Evolutionary conservation across 352 stramenopile genomes (phyloP).

Genomic region (Globisporangium sylvaticum): DNA sequence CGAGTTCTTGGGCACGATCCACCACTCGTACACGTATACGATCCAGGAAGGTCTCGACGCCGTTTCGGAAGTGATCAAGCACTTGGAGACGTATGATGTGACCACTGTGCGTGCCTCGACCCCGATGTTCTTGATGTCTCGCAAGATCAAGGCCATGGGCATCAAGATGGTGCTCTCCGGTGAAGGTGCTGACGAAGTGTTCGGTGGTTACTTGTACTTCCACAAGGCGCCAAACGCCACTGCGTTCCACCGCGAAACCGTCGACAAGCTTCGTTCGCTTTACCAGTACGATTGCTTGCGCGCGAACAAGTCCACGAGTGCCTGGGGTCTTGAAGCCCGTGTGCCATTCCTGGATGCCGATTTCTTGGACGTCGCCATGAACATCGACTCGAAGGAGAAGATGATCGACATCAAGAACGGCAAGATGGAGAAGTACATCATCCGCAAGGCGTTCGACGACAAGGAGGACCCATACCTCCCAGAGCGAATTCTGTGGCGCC

Average conservation of each 20-base stretch:
- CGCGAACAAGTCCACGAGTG: slow-evolving; percentile 98
- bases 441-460: slow-evolving; percentile 98
- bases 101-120: slow-evolving; percentile 97
- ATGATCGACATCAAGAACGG: slow-evolving; percentile 92
- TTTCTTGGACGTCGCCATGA: slow-evolving; percentile 98
- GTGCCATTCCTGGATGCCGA: slow-evolving; percentile 98
- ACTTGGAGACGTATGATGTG: slow-evolving; percentile 98
- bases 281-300: slow-evolving; percentile 99
- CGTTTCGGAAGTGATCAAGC: slow-evolving; percentile 96
- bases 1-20: slow-evolving; percentile 96
- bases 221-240: slow-evolving; percentile 96
- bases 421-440: slow-evolving; percentile 98
- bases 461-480: slow-evolving; percentile 97
- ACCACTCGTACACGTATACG: slow-evolving; percentile 99
- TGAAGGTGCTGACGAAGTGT: slow-evolving; percentile 98
- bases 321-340: slow-evolving; percentile 96
- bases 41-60: slow-evolving; percentile 98
- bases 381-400: slow-evolving; percentile 96
- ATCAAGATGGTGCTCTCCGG: slow-evolving; percentile 99
- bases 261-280: slow-evolving; percentile 95
- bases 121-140: slow-evolving; percentile 99
- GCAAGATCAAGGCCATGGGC: slow-evolving; percentile 99
- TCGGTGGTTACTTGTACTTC: slow-evolving; percentile 99
- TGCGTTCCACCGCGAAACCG: slow-evolving; percentile 90
- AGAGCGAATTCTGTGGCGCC: slow-evolving; percentile 97